These are phyloP conservation scores for Nemania diffusa DNA, from an alignment of 2,329 filamentous ascomycete species.

Conservation along the genomic window DNA sequence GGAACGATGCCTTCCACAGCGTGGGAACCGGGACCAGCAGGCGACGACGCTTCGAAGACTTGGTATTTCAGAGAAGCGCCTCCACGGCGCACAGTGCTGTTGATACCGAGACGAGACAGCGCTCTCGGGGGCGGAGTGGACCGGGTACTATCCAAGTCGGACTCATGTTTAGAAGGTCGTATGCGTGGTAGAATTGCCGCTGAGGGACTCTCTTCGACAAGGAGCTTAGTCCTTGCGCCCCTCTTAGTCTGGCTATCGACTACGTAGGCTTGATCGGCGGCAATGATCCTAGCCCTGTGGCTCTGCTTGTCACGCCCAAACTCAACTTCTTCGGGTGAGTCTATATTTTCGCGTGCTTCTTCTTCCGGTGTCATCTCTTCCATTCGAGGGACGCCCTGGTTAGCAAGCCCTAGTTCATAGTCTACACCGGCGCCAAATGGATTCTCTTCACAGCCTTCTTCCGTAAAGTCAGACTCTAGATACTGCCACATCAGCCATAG, in stretches of 20 bases:
- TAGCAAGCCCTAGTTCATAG: slow-evolving; percentile 71
- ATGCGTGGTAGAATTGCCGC: slow-evolving; percentile 70
- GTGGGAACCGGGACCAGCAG: slow-evolving; percentile 62
- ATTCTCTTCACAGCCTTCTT: slow-evolving; percentile 87
- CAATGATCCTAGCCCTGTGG: slow-evolving; percentile 78
- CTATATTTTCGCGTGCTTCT: slow-evolving; percentile 76
- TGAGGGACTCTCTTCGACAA: slow-evolving; percentile 64
- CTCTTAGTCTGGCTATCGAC: slow-evolving; percentile 70
- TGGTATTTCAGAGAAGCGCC: slow-evolving; percentile 67
- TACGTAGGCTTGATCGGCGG: slow-evolving; percentile 77
- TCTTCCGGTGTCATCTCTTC: slow-evolving; percentile 73
- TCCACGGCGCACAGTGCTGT: slow-evolving; percentile 55
- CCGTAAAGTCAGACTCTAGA: slow-evolving; percentile 92
- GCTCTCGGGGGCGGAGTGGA: slow-evolving; percentile 62
- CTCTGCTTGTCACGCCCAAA: slow-evolving; percentile 68
- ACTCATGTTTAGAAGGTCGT: slow-evolving; percentile 70
- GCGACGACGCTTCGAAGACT: slow-evolving; percentile 70
- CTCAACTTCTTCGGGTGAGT: slow-evolving; percentile 64
- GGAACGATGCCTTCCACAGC: slow-evolving; percentile 64
- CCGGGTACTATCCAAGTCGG: slow-evolving; percentile 63
- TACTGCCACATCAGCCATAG: slow-evolving; percentile 99
- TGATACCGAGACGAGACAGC: slow-evolving; percentile 50
- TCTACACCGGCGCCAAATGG: slow-evolving; percentile 83
- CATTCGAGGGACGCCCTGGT: slow-evolving; percentile 76
- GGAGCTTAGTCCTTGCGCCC: slow-evolving; percentile 51